Base-by-base conservation (phyloP, 176 grass and related monocot genomes). In the Metroxylon sagu region DNA sequence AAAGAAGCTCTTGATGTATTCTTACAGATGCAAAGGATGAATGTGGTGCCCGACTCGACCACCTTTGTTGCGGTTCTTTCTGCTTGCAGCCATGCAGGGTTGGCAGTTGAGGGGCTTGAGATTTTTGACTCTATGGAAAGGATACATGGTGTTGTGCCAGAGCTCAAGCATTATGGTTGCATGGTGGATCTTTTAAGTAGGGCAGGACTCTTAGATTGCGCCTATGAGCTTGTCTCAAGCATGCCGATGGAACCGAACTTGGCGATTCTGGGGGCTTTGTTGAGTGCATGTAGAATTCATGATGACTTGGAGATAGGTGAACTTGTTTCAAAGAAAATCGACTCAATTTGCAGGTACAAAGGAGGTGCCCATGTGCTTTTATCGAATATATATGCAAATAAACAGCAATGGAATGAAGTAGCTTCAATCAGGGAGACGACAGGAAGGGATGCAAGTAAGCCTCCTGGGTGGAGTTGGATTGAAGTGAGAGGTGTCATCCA, bases 141-240 rank as follows among this genome's bases (percentile, higher is more conserved):
- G 53, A 61, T 71, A 4, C 60, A 76, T 49, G 79, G 64, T 16
- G 60, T 85, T 25, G 30, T 57, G 26, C 72, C 48, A 5, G 72
- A 79, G n/a, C 81, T 76, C 60, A 90, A 85, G 68, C 87, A 90
- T 59, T 85, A 85, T 21, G 87, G 87, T 8, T 90, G 87, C 56
- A 65, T 85, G 67, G 82, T 85, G 59, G 87, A 90, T 29, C 82
- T 90, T 67, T 73, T 90, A 31, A 90, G 79, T 66, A 81, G 87
- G 30, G 82, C 82, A 53, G 78, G 87, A 6, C 75, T 85, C 71
- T 27, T 90, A 69, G 66, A 26, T 58, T 68, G 49, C 28, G 78
- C 79, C 25, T 85, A 82, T 26, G 55, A 77, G 57, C 73, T 90
- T 28, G 64, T 90, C 29, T 26, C 39, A 26, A 74, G 10, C 17